Evolutionary conservation across 768 basidiomycete species (phyloP), one percentile per base, ranked within the genome.

Genomic region (Lactarius vividus): DNA sequence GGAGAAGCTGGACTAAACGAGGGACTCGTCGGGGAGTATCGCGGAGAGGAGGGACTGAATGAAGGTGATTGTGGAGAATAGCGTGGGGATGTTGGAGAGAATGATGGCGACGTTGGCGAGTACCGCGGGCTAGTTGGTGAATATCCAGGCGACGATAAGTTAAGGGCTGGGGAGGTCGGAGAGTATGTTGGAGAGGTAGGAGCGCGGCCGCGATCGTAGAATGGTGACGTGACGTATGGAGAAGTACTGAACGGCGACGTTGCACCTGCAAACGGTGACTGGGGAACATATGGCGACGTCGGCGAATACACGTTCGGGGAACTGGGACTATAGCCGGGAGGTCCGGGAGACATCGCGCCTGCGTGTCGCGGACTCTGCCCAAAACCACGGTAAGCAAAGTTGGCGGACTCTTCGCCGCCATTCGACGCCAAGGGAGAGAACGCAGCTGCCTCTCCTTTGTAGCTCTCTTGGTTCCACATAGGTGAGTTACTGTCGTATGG

Each of bases 341-440:
- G 88, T 2, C 85, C 91, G 8, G 95, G 96, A 4, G 94, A 96
- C 91, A 92, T 92, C 10, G 86, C 88, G 52, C 90, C 92, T 11
- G 91, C 87, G 40, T 91, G 86, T 68, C 88, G 80, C 0, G 95
- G 95, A 70, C 92, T 94, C 75, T 89, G 90, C n/a, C 91, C 89
- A 71, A 88, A 95, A 0, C 84, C 84, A n/a, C 83, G 79, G 71
- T 89, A 87, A 49, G 81, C 83, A 82, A 91, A 94, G 67, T 82
- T 87, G 9, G 88, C 82, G 0, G 87, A 82, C 68, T 94, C 94
- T 71, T 97, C 96, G 62, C 90, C 90, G 49, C 80, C 81, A 68
- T 88, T 92, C 67, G 88, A 87, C 31, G 92, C 92, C 40, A 98
- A 84, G 0, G 96, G 96, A n/a, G 96, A 97, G 83, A 98, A 98